A percentile compares a stretch with the other conserved stretches of the same genome.
Conservation (phyloP, 768 basidiomycete species). For the Amanita polypyramis region DNA sequence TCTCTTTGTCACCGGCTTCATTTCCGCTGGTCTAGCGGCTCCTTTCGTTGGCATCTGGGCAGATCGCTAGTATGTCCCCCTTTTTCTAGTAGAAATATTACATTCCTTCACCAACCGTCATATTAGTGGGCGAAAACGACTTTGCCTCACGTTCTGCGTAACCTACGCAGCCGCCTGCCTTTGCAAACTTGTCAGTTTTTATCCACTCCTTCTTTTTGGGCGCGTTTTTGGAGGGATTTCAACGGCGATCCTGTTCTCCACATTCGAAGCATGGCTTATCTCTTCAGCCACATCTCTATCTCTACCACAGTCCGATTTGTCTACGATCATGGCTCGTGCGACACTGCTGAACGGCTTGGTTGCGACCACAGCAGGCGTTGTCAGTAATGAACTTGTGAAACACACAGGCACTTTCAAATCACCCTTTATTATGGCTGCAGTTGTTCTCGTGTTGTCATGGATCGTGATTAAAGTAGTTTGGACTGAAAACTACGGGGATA, state of each 20-base stretch:
- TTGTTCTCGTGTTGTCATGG: constrained; percentile 42
- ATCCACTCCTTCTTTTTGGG: constrained; percentile 53
- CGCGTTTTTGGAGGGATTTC: constrained; percentile 62
- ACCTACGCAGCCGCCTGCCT: constrained; percentile 52
- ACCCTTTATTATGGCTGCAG: constrained; percentile 59
- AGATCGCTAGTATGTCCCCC: constrained; percentile 50
- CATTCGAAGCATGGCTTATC: constrained; percentile 72
- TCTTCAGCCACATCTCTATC: constrained; percentile 43
- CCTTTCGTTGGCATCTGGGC: constrained; percentile 73
- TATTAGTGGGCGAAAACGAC: constrained; percentile 49
- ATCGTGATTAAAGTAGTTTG: constrained; percentile 47
- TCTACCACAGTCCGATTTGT: constrained; percentile 48
- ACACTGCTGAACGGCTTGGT: constrained; percentile 67
- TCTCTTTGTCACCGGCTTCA: constrained; percentile 70
- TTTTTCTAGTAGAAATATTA: too few relatives aligned
- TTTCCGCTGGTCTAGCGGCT: constrained; percentile 58
- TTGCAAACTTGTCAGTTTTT: constrained; percentile 43
- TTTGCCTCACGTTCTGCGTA: constrained; percentile 66
- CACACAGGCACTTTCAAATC: constrained; percentile 40
- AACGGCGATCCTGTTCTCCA: constrained; percentile 67
- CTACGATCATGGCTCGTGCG: constrained; percentile 62
- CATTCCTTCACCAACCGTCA: background rate
- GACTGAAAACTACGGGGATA: constrained; percentile 61
- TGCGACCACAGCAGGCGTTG: constrained; percentile 55
- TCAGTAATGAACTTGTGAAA: constrained; percentile 55